Conservation (phyloP, 1,284 basidiomycete species). For the Agaricales sp. region DNA sequence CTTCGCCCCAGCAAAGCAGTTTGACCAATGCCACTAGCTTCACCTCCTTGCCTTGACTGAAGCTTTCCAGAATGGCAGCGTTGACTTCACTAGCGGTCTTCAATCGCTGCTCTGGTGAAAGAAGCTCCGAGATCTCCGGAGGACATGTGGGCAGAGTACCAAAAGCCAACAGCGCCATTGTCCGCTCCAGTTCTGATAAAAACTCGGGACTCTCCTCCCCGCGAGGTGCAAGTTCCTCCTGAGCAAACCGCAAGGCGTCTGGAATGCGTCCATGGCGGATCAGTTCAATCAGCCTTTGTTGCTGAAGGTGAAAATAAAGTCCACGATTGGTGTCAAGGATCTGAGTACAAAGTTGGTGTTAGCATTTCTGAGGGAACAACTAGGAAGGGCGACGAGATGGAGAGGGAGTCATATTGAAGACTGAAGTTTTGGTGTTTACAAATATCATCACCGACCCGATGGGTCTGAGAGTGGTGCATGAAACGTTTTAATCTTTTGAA, state of each 20-base stretch:
- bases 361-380: conserved; percentile 12
- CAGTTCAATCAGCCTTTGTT: conserved; percentile 90
- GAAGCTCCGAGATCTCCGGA: conserved; percentile 60
- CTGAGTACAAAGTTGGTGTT: conserved; percentile 42
- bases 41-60: conserved; percentile 88
- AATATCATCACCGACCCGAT: conserved; percentile 65
- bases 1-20: conserved; percentile 85
- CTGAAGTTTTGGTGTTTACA: conserved; percentile 71
- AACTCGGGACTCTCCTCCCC: conserved; percentile 95
- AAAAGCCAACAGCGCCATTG: conserved; percentile 94
- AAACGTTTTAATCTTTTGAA: conserved; percentile 74
- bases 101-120: conserved; percentile 82
- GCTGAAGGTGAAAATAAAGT: conserved; percentile 88
- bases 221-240: conserved; percentile 86
- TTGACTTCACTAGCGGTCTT: conserved; percentile 94
- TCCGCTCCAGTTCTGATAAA: conserved; percentile 83
- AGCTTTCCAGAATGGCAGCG: conserved; percentile 84
- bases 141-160: conserved; percentile 60
- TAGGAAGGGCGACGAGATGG: conserved; percentile 10
- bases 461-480: conserved; percentile 99
- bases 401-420: conserved; percentile 76
- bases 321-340: conserved; percentile 90
- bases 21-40: conserved; percentile 83
- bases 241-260: conserved; percentile 85
- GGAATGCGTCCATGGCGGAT: conserved; percentile 76